These are phyloP conservation scores for Ophiobolus disseminans DNA, from an alignment of 2,329 filamentous ascomycete species.

Conservation along the genomic window DNA sequence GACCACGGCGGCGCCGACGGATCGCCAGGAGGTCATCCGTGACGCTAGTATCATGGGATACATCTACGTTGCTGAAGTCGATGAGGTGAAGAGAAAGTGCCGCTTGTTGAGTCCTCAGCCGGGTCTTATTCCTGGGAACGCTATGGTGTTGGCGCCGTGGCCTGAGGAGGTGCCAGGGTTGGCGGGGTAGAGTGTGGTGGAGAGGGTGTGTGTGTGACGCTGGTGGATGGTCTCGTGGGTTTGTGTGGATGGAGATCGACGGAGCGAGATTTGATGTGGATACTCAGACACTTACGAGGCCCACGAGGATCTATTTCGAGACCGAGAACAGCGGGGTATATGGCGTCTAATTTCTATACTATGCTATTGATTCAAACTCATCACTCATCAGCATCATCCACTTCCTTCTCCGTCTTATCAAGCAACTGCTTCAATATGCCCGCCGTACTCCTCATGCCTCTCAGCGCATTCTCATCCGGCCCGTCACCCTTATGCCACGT, in stretches of 20 bases:
- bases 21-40: conserved; percentile 74
- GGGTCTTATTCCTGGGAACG: conserved; percentile 78
- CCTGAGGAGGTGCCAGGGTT: conserved; percentile 84
- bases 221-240: too few relatives aligned
- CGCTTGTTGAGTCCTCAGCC: conserved; percentile 84
- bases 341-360: conserved; percentile 1
- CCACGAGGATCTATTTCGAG: not conserved
- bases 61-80: conserved; percentile 89
- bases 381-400: conserved; percentile 6
- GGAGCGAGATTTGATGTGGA: too few relatives aligned
- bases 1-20: conserved; percentile 75
- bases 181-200: conserved; percentile 50
- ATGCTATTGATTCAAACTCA: too few relatives aligned
- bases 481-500: conserved; percentile 81
- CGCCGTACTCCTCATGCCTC: conserved; percentile 74
- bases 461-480: conserved; percentile 82
- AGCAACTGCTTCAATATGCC: conserved; percentile 73
- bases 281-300: too few relatives aligned
- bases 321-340: conserved; percentile 1
- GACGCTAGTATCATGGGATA: conserved; percentile 90
- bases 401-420: conserved; percentile 32
- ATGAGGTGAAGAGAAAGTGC: conserved; percentile 80
- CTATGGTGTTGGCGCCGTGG: conserved; percentile 84
- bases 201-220: not conserved
- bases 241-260: too few relatives aligned